These are phyloP conservation scores for Mortierella sp. DNA, from an alignment of 371 early-diverging fungal genomes.

Conservation along the genomic window DNA sequence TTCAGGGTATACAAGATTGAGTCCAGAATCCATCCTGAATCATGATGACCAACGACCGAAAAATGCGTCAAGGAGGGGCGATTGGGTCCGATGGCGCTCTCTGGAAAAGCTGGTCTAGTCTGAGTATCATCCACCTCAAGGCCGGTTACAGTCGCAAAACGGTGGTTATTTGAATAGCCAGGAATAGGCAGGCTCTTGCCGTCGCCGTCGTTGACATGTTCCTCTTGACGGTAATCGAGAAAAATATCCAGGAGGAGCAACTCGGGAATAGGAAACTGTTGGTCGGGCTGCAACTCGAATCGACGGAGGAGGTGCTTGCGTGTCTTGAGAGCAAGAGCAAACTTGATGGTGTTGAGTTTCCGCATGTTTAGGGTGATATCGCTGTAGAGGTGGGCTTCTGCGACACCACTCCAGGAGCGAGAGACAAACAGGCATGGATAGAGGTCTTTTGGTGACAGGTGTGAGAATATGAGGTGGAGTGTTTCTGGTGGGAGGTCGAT, in stretches of 20 bases:
- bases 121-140: background rate
- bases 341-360: background rate
- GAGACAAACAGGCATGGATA: background rate
- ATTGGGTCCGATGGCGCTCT: background rate
- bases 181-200: background rate
- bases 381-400: background rate
- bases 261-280: background rate
- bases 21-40: background rate
- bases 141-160: too few species aligned
- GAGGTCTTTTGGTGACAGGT: background rate
- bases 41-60: background rate
- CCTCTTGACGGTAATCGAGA: slow-evolving; percentile 6
- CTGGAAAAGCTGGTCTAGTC: background rate
- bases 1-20: slow-evolving; percentile 8
- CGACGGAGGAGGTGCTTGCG: slow-evolving; percentile 5
- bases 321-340: background rate
- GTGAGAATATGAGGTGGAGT: background rate
- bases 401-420: background rate
- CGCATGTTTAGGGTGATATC: background rate
- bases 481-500: slow-evolving; percentile 6
- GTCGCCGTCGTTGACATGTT: too few species aligned
- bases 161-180: background rate
- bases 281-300: background rate
- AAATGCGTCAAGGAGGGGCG: background rate
- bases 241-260: slow-evolving; percentile 8